phyloP scores from a whole-genome alignment of 2,329 filamentous ascomycete genomes.

The Dactylella cylindrospora region DNA sequence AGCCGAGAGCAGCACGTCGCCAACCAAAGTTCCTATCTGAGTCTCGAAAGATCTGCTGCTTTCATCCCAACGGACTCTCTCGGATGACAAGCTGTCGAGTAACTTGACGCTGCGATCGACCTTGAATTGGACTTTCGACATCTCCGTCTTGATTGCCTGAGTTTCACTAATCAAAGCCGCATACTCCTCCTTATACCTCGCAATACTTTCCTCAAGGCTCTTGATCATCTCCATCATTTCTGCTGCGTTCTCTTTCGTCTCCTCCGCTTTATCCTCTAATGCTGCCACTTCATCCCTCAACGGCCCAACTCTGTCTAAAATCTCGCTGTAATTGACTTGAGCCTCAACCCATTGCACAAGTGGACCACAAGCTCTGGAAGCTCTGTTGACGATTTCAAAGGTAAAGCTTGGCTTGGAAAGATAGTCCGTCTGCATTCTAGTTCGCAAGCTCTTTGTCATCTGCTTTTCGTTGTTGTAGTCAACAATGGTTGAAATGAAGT shows the following conservation, averaged over 20 bases:
- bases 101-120: constrained; percentile 93
- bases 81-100: constrained; percentile 90
- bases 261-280: constrained; percentile 82
- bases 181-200: constrained; percentile 93
- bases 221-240: constrained; percentile 86
- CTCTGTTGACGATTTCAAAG: constrained; percentile 91
- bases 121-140: constrained; percentile 95
- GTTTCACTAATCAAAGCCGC: constrained; percentile 94
- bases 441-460: constrained; percentile 80
- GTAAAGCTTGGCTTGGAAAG: constrained; percentile 93
- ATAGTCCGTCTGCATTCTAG: constrained; percentile 91
- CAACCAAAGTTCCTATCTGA: constrained; percentile 93
- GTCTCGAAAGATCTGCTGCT: constrained; percentile 98
- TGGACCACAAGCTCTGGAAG: constrained; percentile 93
- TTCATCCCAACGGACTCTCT: constrained; percentile 90
- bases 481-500: constrained; percentile 97
- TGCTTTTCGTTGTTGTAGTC: constrained; percentile 93
- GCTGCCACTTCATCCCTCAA: constrained; percentile 83
- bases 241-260: constrained; percentile 90
- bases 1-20: constrained; percentile 92
- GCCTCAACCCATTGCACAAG: constrained; percentile 96
- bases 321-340: constrained; percentile 97
- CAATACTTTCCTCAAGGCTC: constrained; percentile 84
- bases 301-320: constrained; percentile 88
- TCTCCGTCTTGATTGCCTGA: constrained; percentile 94